Base-by-base conservation (phyloP, 164 flowering plant species). In the Amborella trichopoda region DNA sequence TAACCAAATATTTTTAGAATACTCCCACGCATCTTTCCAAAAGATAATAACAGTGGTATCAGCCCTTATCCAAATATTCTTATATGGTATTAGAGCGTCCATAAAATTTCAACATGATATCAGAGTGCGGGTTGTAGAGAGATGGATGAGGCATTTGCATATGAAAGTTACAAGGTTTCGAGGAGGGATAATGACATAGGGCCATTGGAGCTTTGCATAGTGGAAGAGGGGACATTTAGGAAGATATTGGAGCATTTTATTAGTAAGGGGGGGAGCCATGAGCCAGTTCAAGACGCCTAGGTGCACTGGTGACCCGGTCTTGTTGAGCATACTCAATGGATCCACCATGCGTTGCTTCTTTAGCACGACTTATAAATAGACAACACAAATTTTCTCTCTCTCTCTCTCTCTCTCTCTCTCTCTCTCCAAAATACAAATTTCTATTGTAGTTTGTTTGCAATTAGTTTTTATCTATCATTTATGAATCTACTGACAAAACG, bases 211-310 rank as follows among this genome's bases (percentile, higher is more conserved):
- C 81, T 89, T 2, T 45, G 97, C 60, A 69, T 89, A 50, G 77
- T 89, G 42, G 80, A 79, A 59, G 75, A 51, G 18, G 97, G 95
- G 14, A 76, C 95, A 4, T 89, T 89, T 53, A 70, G 44, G 68
- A 80, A 72, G 71, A 74, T 89, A n/a, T 49, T 85, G 74, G 95
- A 89, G 1, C 22, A 73, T 50, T 85, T 63, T 48, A 55, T 82
- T 2, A 74, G 67, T 1, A 75, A 74, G 55, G 95, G 97, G 1
- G 80, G 77, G 2, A 83, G n/a, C 76, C 4, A 33, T 82, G 72
- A 77, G 88, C 71, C 97, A 89, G 63, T 89, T 78, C 56, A 89
- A 89, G 83, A 83, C 86, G 5, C 97, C 97, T 6, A 71, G 97
- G 68, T 89, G 97, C 69, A 80, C 89, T 1, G 67, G 52, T 46